A percentile compares a stretch with the other conserved stretches of the same genome.
These are phyloP conservation scores for Pichia exigua DNA, from an alignment of 805 yeast genomes.

Conservation along the genomic window DNA sequence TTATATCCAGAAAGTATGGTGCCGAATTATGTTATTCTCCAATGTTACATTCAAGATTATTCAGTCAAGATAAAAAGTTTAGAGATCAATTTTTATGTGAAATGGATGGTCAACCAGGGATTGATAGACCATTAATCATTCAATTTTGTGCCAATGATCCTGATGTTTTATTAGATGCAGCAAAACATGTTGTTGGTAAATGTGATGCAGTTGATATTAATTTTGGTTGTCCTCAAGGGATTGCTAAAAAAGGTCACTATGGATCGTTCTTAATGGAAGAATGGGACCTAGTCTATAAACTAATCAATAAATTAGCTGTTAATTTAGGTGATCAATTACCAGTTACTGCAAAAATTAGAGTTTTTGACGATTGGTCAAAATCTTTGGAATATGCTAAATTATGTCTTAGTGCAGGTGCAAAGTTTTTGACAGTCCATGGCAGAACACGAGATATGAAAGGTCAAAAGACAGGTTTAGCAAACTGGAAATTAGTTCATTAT, in stretches of 20 bases:
- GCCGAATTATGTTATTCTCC: constrained; percentile 95
- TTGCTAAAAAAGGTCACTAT: constrained; percentile 89
- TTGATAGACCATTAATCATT: constrained; percentile 82
- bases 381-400: constrained; percentile 79
- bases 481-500: constrained; percentile 75
- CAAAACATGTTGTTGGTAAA: constrained; percentile 64
- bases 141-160: constrained; percentile 98
- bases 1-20: constrained; percentile 78
- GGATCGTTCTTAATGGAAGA: constrained; percentile 97
- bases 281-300: constrained; percentile 71
- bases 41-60: constrained; percentile 89
- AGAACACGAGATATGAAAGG: constrained; percentile 97
- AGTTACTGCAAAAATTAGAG: constrained; percentile 92
- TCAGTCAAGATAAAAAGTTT: constrained; percentile 79
- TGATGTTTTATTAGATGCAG: constrained; percentile 73
- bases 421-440: constrained; percentile 90
- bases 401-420: constrained; percentile 92
- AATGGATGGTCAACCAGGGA: constrained; percentile 59
- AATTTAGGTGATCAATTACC: constrained; percentile 60
- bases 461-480: constrained; percentile 90
- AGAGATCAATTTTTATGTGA: constrained; percentile 65
- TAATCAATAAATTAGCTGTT: constrained; percentile 67
- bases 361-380: constrained; percentile 78
- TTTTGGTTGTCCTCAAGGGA: constrained; percentile 97
- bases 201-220: constrained; percentile 97